These are phyloP conservation scores for Teunomyces panamensis DNA, from an alignment of 805 yeast genomes.

Conservation along the genomic window DNA sequence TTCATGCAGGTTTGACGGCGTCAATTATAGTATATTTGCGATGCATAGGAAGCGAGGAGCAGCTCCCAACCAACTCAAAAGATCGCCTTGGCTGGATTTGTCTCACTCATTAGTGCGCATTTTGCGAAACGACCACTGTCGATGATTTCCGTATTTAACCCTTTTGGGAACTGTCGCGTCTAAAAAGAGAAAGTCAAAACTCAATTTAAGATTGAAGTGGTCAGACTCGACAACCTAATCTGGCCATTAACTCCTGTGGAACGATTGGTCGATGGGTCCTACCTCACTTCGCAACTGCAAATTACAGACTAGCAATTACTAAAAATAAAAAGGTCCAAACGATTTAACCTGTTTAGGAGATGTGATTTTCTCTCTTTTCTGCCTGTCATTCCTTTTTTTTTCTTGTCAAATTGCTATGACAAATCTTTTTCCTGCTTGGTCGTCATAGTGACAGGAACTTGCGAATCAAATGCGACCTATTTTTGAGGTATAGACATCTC, in stretches of 20 bases:
- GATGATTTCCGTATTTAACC: background rate
- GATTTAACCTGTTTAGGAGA: background rate
- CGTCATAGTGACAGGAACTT: no score
- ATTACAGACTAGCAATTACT: background rate
- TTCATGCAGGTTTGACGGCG: background rate
- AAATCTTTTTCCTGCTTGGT: no score
- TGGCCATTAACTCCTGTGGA: background rate
- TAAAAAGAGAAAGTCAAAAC: background rate
- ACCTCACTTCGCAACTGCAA: background rate
- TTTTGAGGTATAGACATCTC: no score
- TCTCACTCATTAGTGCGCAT: no score
- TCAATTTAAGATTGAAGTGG: background rate
- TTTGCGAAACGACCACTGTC: background rate
- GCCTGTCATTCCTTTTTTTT: background rate
- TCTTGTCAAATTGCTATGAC: background rate
- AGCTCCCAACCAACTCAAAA: background rate
- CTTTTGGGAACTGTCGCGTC: conserved; percentile 2
- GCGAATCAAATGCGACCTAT: no score
- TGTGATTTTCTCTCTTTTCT: background rate
- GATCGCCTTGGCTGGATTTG: no score
- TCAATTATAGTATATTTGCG: background rate
- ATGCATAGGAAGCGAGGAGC: background rate
- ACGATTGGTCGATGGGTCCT: background rate
- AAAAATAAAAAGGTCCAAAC: background rate
- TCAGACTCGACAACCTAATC: background rate